Evolutionary conservation across 1,284 basidiomycete species (phyloP), one percentile per base, ranked within the genome.

Genomic region (Cryptococcus sp.): DNA sequence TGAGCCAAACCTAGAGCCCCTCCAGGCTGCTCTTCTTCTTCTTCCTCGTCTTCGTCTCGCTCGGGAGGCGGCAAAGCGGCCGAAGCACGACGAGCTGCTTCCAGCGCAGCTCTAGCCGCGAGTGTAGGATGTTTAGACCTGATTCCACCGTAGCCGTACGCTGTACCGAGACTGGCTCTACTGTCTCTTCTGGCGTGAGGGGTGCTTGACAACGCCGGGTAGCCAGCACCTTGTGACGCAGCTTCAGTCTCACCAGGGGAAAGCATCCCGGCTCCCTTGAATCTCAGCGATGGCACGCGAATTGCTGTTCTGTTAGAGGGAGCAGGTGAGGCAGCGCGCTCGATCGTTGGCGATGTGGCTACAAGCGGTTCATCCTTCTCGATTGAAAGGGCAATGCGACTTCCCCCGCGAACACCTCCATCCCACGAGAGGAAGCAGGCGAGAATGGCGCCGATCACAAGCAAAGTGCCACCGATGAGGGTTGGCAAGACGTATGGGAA

Each of bases 401-500:
- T 84, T 10, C 92, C 91, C 59, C 88, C 85, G 40, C 89, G 84
- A 22, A 91, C 89, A 26, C 93, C 93, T 56, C 91, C 94, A 72
- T 99, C 93, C 63, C 84, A 87, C 17, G 87, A 89, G 47, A 99
- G 85, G 81, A 97, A 96, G 59, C 93, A 86, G 0, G 88, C 86
- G 25, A 99, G 81, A 49, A 96, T 72, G 1, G 93, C 88, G 16
- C 94, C 95, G 83, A 76, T 59, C 34, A 77, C 83, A 50, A 93
- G 80, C 29, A 91, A 90, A 41, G 90, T 80, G 15, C 82, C 82
- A 4, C 90, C 92, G 25, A 95, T 79, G n/a, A 83, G 78, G 66
- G 91, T 93, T 0, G 95, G 95, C 3, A 99, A 82, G 38, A 98
- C 82, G 75, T 99, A 99, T 0, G 96, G 96, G 72, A 91, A 93